These are phyloP conservation scores for Phytophthora pini DNA, from an alignment of 352 stramenopile species.

Conservation along the genomic window DNA sequence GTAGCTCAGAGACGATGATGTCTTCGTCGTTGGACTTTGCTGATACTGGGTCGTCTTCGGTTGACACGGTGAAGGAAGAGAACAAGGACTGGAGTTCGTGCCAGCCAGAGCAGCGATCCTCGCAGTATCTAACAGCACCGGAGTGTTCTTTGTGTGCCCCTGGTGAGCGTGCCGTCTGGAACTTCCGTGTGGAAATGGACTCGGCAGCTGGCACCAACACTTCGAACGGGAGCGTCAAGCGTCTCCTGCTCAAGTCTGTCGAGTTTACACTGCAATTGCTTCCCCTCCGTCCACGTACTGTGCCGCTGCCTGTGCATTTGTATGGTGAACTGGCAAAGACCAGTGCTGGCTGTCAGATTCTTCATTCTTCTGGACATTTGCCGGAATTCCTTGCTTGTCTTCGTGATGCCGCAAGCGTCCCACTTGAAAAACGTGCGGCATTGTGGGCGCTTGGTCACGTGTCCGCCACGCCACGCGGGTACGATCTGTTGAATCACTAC, in stretches of 20 bases:
- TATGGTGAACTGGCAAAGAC: constrained; percentile 91
- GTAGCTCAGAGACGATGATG: constrained; percentile 69
- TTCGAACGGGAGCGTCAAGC: constrained; percentile 64
- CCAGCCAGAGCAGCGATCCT: constrained; percentile 79
- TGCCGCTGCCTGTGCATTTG: constrained; percentile 82
- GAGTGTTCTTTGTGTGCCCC: constrained; percentile 82
- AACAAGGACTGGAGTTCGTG: constrained; percentile 92
- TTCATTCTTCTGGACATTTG: constrained; percentile 82
- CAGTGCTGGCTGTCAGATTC: constrained; percentile 77
- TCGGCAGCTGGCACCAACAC: constrained; percentile 49
- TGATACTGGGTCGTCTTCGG: constrained; percentile 60
- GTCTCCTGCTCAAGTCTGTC: constrained; percentile 87
- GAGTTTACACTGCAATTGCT: constrained; percentile 90
- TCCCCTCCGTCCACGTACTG: constrained; percentile 75
- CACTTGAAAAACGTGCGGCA: constrained; percentile 85
- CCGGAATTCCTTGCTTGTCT: constrained; percentile 85
- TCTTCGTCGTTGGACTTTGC: constrained; percentile 61
- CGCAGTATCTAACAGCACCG: constrained; percentile 67
- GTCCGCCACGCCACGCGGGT: constrained; percentile 76
- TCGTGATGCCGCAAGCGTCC: constrained; percentile 81
- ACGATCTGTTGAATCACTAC: constrained; percentile 84
- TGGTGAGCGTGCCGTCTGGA: constrained; percentile 87
- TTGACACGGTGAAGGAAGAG: constrained; percentile 76
- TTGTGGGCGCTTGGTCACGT: constrained; percentile 88
- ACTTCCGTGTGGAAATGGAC: constrained; percentile 91